These are phyloP conservation scores for Tulasnella sp. DNA, from an alignment of 768 basidiomycete species.

Conservation along the genomic window DNA sequence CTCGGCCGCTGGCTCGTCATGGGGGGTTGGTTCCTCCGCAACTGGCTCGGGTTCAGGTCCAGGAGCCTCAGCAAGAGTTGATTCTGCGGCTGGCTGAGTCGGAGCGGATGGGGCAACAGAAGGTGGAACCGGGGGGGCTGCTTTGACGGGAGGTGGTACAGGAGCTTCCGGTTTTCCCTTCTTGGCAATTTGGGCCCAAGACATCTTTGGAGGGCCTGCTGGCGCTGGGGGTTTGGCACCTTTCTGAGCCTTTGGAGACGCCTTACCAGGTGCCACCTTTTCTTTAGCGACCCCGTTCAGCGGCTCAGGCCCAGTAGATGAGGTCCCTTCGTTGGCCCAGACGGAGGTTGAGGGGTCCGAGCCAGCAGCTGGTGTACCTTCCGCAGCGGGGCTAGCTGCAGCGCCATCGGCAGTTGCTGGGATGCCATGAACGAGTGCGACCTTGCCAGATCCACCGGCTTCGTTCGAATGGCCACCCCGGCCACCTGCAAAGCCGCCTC, in stretches of 20 bases:
- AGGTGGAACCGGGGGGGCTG: slow-evolving; percentile 24
- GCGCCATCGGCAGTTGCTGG: background rate
- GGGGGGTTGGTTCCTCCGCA: background rate
- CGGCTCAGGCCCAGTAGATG: background rate
- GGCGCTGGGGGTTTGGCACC: background rate
- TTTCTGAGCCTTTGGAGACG: background rate
- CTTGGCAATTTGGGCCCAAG: slow-evolving; percentile 14
- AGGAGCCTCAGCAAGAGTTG: slow-evolving; percentile 16
- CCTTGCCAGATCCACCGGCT: slow-evolving; percentile 27
- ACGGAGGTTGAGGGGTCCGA: background rate
- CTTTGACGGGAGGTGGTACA: slow-evolving; percentile 23
- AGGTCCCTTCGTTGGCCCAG: background rate
- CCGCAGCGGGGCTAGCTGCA: background rate
- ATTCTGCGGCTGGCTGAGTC: slow-evolving; percentile 27
- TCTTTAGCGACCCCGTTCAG: background rate
- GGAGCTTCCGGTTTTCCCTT: slow-evolving; percentile 19
- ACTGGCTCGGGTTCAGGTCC: background rate
- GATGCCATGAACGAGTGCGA: slow-evolving; percentile 12
- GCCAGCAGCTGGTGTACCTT: background rate
- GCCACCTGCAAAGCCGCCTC: slow-evolving; percentile 45
- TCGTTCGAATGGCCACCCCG: slow-evolving; percentile 31
- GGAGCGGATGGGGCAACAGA: slow-evolving; percentile 14
- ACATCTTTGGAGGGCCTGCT: background rate
- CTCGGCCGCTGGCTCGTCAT: background rate
- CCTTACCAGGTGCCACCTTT: background rate